These are phyloP conservation scores for Exophiala sideris DNA, from an alignment of 2,329 filamentous ascomycete genomes.

Conservation along the genomic window DNA sequence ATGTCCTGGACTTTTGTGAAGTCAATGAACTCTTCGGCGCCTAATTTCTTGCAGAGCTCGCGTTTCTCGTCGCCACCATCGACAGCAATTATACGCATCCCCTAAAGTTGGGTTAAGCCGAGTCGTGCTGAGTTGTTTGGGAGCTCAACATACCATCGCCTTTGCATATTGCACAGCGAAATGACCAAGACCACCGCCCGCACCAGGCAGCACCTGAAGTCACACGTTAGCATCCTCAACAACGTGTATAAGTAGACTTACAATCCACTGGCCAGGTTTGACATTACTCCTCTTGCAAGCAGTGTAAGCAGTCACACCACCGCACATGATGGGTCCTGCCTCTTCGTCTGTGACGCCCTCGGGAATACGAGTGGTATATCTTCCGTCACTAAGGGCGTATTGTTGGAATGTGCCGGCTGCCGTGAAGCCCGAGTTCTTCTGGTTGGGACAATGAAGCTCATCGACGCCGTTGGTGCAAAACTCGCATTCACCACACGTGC, in stretches of 20 bases:
- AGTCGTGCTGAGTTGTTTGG: background rate
- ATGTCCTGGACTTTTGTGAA: conserved; percentile 36
- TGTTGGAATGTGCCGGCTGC: conserved; percentile 39
- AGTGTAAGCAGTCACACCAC: conserved; percentile 35
- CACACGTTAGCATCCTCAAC: background rate
- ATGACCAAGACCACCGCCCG: conserved; percentile 34
- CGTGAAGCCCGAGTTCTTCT: conserved; percentile 39
- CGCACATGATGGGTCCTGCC: conserved; percentile 39
- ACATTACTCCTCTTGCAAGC: conserved; percentile 42
- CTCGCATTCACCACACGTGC: conserved; percentile 74
- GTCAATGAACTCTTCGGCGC: conserved; percentile 39
- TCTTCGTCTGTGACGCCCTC: conserved; percentile 38
- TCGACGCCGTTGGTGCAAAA: conserved; percentile 61
- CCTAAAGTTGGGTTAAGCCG: conserved; percentile 14
- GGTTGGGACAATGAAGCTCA: conserved; percentile 36
- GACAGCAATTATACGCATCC: conserved; percentile 39
- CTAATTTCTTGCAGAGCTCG: conserved; percentile 37
- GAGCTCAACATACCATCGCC: conserved; percentile 25
- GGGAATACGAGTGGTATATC: conserved; percentile 37
- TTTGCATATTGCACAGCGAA: conserved; percentile 35
- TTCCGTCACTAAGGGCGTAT: conserved; percentile 35
- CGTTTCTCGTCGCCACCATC: conserved; percentile 38
- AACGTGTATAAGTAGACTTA: conserved; percentile 10
- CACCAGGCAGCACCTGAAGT: conserved; percentile 27
- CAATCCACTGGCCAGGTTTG: conserved; percentile 32